A percentile compares a stretch with the other conserved stretches of the same genome.
Evolutionary conservation across 495 filamentous ascomycete species (phyloP).

Genomic region (Xylaria longipes): DNA sequence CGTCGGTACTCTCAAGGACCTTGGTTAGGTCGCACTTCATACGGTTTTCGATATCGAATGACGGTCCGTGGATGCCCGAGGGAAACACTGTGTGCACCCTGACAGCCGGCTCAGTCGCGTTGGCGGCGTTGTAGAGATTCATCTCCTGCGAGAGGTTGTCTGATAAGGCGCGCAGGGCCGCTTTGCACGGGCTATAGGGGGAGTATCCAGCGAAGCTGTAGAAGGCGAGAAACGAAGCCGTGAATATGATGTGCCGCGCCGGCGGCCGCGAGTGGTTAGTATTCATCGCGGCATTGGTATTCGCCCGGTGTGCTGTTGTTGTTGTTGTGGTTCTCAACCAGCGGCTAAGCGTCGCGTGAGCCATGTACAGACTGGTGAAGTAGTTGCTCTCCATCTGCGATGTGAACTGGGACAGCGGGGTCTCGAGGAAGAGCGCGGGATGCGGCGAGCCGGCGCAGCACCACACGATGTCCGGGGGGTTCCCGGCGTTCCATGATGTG

Average conservation of each 20-base stretch:
- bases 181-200: constrained; percentile 78
- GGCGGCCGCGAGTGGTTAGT: too few relatives aligned
- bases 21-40: constrained; percentile 78
- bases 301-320: neutral
- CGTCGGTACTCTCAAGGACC: constrained; percentile 76
- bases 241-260: constrained; percentile 81
- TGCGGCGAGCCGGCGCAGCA: constrained; percentile 74
- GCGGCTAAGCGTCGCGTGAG: constrained; percentile 63
- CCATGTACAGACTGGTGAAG: constrained; percentile 78
- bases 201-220: constrained; percentile 74
- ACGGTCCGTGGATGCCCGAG: constrained; percentile 73
- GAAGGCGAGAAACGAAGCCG: constrained; percentile 73
- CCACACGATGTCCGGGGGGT: constrained; percentile 81
- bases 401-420: constrained; percentile 62
- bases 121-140: constrained; percentile 68
- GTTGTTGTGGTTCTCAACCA: constrained; percentile 54
- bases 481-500: constrained; percentile 72
- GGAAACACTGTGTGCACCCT: constrained; percentile 83
- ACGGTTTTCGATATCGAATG: constrained; percentile 71
- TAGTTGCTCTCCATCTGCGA: constrained; percentile 85
- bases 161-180: constrained; percentile 75
- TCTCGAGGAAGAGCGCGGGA: constrained; percentile 76
- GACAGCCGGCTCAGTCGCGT: constrained; percentile 49
- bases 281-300: neutral
- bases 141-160: constrained; percentile 81